Conservation (phyloP, 768 basidiomycete species). For the Suillus occidentalis region DNA sequence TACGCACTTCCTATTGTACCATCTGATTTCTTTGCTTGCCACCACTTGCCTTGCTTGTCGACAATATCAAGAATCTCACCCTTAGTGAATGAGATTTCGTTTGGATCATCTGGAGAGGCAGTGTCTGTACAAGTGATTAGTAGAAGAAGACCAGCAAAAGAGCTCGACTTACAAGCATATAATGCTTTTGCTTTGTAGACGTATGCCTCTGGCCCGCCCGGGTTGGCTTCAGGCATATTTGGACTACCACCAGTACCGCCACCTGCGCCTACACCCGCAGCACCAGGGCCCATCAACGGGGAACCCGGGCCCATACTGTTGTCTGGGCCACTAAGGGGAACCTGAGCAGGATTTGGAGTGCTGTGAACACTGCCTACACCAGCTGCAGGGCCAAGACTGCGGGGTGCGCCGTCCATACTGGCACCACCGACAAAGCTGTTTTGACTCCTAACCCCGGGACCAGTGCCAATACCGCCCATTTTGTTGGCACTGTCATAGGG, state of each 20-base stretch:
- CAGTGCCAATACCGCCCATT: slow-evolving; percentile 43
- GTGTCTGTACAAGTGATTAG: slow-evolving; percentile 57
- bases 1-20: slow-evolving; percentile 76
- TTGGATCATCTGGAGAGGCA: slow-evolving; percentile 93
- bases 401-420: slow-evolving; percentile 48
- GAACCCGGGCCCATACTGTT: slow-evolving; percentile 50
- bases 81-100: slow-evolving; percentile 91
- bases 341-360: slow-evolving; percentile 32
- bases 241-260: slow-evolving; percentile 28
- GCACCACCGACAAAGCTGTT: slow-evolving; percentile 43
- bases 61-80: slow-evolving; percentile 91
- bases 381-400: slow-evolving; percentile 53
- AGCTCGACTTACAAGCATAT: slow-evolving; percentile 71
- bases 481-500: slow-evolving; percentile 62
- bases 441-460: slow-evolving; percentile 44
- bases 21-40: slow-evolving; percentile 83
- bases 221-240: slow-evolving; percentile 26
- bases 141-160: slow-evolving; percentile 15
- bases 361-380: slow-evolving; percentile 58
- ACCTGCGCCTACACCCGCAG: slow-evolving; percentile 62
- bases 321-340: slow-evolving; percentile 46
- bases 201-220: slow-evolving; percentile 44
- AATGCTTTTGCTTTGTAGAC: slow-evolving; percentile 83
- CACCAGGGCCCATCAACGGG: slow-evolving; percentile 66
- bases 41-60: slow-evolving; percentile 93